Evolutionary conservation across 164 flowering plant genomes (phyloP).

Genomic region (Chimonanthus salicifolius): DNA sequence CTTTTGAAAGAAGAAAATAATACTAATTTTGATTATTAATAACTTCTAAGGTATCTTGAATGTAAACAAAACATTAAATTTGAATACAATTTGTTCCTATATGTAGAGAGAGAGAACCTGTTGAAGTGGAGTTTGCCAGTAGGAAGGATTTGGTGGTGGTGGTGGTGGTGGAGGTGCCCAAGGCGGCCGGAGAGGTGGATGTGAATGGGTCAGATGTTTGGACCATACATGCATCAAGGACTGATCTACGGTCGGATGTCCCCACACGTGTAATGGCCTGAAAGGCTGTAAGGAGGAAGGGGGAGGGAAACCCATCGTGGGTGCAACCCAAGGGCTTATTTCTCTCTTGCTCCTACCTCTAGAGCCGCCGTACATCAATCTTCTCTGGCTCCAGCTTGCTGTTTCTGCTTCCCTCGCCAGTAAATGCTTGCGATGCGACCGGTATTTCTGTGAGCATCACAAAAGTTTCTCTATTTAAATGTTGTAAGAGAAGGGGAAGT

Average conservation of each 20-base stretch:
- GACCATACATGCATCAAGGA: slow-evolving; percentile 73
- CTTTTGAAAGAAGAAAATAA: too few species aligned
- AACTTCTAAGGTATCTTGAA: not conserved
- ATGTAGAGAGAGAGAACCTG: slow-evolving; percentile 11
- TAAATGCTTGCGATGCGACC: slow-evolving; percentile 92
- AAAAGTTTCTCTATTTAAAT: not conserved
- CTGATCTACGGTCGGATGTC: slow-evolving; percentile 73
- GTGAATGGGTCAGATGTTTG: slow-evolving; percentile 43
- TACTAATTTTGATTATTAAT: too few species aligned
- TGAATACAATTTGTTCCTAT: not conserved
- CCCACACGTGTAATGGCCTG: slow-evolving; percentile 94
- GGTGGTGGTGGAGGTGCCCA: slow-evolving; percentile 15
- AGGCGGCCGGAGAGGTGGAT: slow-evolving; percentile 21
- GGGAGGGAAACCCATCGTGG: slow-evolving; percentile 70
- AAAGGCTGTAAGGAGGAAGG: slow-evolving; percentile 28
- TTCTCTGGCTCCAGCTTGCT: slow-evolving; percentile 77
- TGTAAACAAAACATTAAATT: not conserved
- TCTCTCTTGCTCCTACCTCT: slow-evolving; percentile 41
- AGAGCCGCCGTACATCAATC: slow-evolving; percentile 45
- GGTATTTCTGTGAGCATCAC: slow-evolving; percentile 59
- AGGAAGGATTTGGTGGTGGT: slow-evolving; percentile 38
- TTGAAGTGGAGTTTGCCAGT: slow-evolving; percentile 54
- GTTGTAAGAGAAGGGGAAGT: too few species aligned
- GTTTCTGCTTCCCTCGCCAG: slow-evolving; percentile 89
- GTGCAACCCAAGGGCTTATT: slow-evolving; percentile 56